Evolutionary conservation across 1,284 basidiomycete species (phyloP), one percentile per base, ranked within the genome.

Genomic region (Pyrrhoderma noxium): DNA sequence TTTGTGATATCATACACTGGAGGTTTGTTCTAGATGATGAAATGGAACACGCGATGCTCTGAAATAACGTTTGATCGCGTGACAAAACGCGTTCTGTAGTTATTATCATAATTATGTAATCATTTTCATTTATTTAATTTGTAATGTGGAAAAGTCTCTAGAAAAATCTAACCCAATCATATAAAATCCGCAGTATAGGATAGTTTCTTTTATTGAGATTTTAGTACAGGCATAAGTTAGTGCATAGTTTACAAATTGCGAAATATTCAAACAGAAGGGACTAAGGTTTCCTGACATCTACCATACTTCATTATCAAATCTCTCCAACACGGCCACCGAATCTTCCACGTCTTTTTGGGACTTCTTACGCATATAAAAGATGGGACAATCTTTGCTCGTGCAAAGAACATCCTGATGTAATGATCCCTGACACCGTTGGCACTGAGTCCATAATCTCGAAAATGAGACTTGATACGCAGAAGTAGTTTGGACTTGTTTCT

Each of bases 341-440:
- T 94, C 89, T 57, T 90, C 90, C 0, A 94, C 93, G 60, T 97
- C 93, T 65, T 96, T 96, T 65, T 97, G 94, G 4, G 93, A 83
- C 61, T 95, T 95, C 67, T 95, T 96, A 38, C 95, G 74, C 82
- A 95, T 93, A 66, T 98, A 98, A 68, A 94, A 98, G 57, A 98
- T 98, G 0, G 95, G 95, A 60, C 95, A 99, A 67, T 99, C 95
- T 63, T 91, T 94, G 63, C 91, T 95, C 0, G 90, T 90, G 64
- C 95, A 99, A 36, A 99, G 74, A 16, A 98, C 95, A 63, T 99
- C 95, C 85, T 94, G 92, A 67, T 96, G 93, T 52, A 96, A 70
- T 4, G 93, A 96, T 5, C 93, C 93, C 64, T 97, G 93, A 71
- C 93, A 97, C 27, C 93, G 79, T 63, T 97, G 93, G 61, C 93